Conservation (phyloP, 2,329 filamentous ascomycete genomes). For the Beauveria pseudobassiana region DNA sequence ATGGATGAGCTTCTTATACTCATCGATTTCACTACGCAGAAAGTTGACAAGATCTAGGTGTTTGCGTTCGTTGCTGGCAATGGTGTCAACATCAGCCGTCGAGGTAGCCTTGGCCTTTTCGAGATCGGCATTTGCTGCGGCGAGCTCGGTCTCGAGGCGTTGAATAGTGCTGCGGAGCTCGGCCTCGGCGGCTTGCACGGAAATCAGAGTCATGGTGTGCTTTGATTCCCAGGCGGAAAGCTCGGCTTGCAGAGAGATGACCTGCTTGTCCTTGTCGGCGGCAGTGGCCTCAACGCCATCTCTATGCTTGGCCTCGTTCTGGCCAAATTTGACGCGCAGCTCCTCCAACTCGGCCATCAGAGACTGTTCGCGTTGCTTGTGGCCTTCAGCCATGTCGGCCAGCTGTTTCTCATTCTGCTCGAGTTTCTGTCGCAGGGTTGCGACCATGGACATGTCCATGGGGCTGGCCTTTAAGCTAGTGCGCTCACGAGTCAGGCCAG, state of each 20-base stretch:
- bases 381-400: slow-evolving; percentile 60
- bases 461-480: slow-evolving; percentile 79
- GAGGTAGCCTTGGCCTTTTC: slow-evolving; percentile 34
- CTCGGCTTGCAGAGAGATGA: slow-evolving; percentile 62
- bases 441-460: slow-evolving; percentile 86
- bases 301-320: slow-evolving; percentile 17
- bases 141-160: slow-evolving; percentile 59
- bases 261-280: slow-evolving; percentile 29
- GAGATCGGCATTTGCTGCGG: slow-evolving; percentile 45
- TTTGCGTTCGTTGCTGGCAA: slow-evolving; percentile 40
- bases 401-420: slow-evolving; percentile 80
- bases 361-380: slow-evolving; percentile 68
- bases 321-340: slow-evolving; percentile 50
- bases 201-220: slow-evolving; percentile 62
- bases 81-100: slow-evolving; percentile 33
- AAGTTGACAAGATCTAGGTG: slow-evolving; percentile 53
- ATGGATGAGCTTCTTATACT: slow-evolving; percentile 69
- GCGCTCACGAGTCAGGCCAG: slow-evolving; percentile 84
- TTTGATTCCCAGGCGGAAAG: slow-evolving; percentile 68
- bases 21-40: slow-evolving; percentile 68
- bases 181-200: slow-evolving; percentile 64
- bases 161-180: slow-evolving; percentile 64
- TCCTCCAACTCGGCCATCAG: slow-evolving; percentile 63
- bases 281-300: slow-evolving; percentile 21
- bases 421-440: slow-evolving; percentile 79